These are phyloP conservation scores for Naganishia vishniacii DNA, from an alignment of 768 basidiomycete genomes.

Conservation along the genomic window DNA sequence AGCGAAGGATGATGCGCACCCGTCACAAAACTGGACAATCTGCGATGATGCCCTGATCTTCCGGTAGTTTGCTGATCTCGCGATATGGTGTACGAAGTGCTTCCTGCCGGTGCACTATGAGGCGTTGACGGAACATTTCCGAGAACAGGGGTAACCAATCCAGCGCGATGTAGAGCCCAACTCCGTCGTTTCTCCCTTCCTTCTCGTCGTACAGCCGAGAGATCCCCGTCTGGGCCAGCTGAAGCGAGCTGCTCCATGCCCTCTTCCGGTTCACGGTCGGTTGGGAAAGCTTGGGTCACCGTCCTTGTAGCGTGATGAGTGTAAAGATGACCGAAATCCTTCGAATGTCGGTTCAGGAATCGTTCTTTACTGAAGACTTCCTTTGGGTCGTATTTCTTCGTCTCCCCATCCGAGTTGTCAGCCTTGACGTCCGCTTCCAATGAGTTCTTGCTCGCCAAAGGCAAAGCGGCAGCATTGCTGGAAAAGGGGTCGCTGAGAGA, in stretches of 20 bases:
- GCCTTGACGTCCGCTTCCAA: not conserved
- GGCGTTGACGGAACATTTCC: not conserved
- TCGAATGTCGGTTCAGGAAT: slow-evolving; percentile 29
- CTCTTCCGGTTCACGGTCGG: not conserved
- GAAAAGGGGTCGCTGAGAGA: slow-evolving; percentile 11
- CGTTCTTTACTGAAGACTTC: slow-evolving; percentile 23
- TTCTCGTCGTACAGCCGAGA: slow-evolving; percentile 18
- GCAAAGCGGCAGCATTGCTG: not conserved
- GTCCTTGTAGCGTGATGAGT: slow-evolving; percentile 6
- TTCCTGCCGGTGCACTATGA: slow-evolving; percentile 5
- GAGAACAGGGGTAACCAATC: slow-evolving; percentile 3
- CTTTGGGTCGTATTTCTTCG: slow-evolving; percentile 8
- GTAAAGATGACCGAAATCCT: slow-evolving; percentile 27
- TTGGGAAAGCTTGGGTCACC: no score
- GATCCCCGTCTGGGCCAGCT: slow-evolving; percentile 11
- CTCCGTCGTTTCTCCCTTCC: slow-evolving; percentile 27
- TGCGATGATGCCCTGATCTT: slow-evolving; percentile 8
- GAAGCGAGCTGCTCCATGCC: not conserved
- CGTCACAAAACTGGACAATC: slow-evolving; percentile 13
- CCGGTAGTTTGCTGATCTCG: not conserved
- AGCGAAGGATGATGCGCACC: slow-evolving; percentile 14
- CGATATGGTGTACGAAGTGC: not conserved
- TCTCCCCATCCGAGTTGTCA: slow-evolving; percentile 1
- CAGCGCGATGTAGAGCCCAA: slow-evolving; percentile 25
- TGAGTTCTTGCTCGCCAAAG: not conserved